Percentiles rank a stretch among this genome's conserved stretches.
phyloP scores from a whole-genome alignment of 176 grass and related monocot genomes.

The Rhipidocladum racemiflorum region DNA sequence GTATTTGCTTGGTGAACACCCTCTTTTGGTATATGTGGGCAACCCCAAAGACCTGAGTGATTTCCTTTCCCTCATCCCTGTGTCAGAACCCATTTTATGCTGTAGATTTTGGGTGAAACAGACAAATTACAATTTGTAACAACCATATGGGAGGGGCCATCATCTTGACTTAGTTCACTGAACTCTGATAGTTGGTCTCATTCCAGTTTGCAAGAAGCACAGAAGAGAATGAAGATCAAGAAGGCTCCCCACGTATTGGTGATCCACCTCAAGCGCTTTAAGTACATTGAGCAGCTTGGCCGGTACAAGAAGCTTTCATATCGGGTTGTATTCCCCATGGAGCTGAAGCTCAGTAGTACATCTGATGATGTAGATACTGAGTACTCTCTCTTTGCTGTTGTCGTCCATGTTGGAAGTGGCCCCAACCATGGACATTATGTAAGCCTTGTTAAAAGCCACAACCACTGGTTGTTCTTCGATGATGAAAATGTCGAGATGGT shows the following conservation, averaged over 20 bases:
- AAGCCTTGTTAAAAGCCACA: conserved; percentile 93
- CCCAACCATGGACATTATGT: conserved; percentile 98
- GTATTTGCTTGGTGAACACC: neutral
- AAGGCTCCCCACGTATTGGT: conserved; percentile 91
- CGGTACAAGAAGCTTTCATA: conserved; percentile 97
- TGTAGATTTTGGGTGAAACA: conserved; percentile 18
- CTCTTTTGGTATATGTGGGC: neutral
- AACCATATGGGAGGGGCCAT: conserved; percentile 10
- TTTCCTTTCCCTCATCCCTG: neutral
- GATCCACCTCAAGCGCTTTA: conserved; percentile 92
- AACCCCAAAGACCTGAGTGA: neutral
- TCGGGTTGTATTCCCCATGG: conserved; percentile 93
- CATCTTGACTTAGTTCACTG: conserved; percentile 26
- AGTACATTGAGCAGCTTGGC: conserved; percentile 92
- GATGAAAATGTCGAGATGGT: conserved; percentile 97
- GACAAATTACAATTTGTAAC: neutral
- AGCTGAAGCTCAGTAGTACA: conserved; percentile 82
- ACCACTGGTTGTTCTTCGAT: conserved; percentile 96
- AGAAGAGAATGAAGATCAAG: conserved; percentile 99
- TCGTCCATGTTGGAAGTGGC: conserved; percentile 93
- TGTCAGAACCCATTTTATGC: conserved; percentile 6
- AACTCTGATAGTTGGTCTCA: conserved; percentile 22
- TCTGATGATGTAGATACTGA: conserved; percentile 75
- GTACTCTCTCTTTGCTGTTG: conserved; percentile 92
- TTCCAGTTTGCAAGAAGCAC: conserved; percentile 91